Evolutionary conservation across 2,329 filamentous ascomycete species (phyloP), one percentile per base, ranked within the genome.

Genomic region (Catunica adiposa): DNA sequence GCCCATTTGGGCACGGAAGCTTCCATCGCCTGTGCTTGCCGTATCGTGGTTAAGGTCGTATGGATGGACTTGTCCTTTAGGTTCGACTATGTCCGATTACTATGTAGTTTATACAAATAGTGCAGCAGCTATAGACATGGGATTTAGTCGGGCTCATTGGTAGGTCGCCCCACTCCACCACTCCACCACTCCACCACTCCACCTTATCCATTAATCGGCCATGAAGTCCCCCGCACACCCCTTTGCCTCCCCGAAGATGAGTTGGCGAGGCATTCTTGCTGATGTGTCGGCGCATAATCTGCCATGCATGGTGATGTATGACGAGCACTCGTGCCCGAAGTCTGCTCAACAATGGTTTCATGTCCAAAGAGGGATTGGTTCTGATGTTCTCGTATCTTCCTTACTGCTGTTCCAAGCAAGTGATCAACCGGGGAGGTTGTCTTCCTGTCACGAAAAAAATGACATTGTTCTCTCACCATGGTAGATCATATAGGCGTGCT

Each of bases 241-340:
- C 38, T 22, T 7, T 7, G 15, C n/a, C 44, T 25, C 22, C 17
- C 8, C 44, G 15, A 9, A 48, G 44, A 54, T 54, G 53, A 37
- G 40, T n/a, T 54, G 53, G 53, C 53, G 26, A 17, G 29, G 25
- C 44, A 48, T 48, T 48, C 44, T 48, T 47, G 23, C 17, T 54
- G 26, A 22, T 47, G 40, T 47, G 26, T 47, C 25, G 40, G n/a
- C 14, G 53, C 53, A 54, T 44, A 23, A 11, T 20, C 20, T 42
- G 42, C 47, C 44, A 54, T 54, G 53, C 53, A 54, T 23, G 53
- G 53, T 54, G 53, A 54, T 54, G 53, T 54, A 54, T 53, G 31
- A 15, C 20, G 26, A 3, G 20, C 5, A 20, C 38, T 48, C 1
- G 23, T 48, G 22, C 44, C 44, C 44, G 44, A 48, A 17, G 11